Evolutionary conservation across 2,329 filamentous ascomycete genomes (phyloP), one percentile per base, ranked within the genome.

Genomic region (Oidium heveae): DNA sequence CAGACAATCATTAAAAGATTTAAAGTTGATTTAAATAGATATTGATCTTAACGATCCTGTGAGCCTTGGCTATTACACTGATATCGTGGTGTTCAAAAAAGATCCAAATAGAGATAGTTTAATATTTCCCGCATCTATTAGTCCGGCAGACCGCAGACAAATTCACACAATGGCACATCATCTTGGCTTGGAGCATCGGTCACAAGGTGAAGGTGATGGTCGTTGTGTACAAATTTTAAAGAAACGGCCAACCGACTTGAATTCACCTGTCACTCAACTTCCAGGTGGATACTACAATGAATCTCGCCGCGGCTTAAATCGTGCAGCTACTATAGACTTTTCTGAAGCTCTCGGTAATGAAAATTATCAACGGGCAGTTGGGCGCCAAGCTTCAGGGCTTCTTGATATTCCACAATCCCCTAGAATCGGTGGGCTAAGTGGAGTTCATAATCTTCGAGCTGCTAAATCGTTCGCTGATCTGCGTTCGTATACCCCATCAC

Each of bases 381-480:
- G 84, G 22, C 80, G 89, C 59, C 86, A 89, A 60, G 81, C 82
- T 32, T 85, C 84, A 13, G 76, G 75, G 33, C 87, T 88, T n/a
- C 72, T 96, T 39, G 84, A 88, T 64, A 79, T 91, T 56, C 80
- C 88, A n/a, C 86, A 86, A 60, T 88, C 86, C 63, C 85, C 77
- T 18, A 78, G 80, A 50, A 63, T 70, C 47, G 69, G 69, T 59
- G 74, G 74, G 52, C 72, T 80, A 56, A 80, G 80, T 34, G 77
- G 84, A 51, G 82, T 73, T 55, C 77, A 86, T 65, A 89, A 89
- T 63, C 77, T 98, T 37, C 82, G 91, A 46, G 86, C 86, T 32
- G 91, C 89, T 58, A 96, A 96, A 72, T 96, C 89, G 53, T 95
- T 95, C 66, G 91, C 89, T 37, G 91, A 98, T 65, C 71, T 98